phyloP scores from a whole-genome alignment of 805 yeast species.

The Huiozyma sinensis region DNA sequence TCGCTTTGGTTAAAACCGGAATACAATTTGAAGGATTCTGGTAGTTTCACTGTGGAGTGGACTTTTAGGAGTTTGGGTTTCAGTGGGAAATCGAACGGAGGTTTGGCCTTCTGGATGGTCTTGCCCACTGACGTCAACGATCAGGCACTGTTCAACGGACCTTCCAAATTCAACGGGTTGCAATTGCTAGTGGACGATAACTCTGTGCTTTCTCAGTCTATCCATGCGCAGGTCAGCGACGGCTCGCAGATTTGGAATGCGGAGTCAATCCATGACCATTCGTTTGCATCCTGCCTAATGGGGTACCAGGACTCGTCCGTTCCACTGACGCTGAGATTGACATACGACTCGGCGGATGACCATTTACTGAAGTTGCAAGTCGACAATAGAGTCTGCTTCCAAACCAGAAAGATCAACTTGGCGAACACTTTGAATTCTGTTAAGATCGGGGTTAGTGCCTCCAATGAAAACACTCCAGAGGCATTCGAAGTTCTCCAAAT shows the following conservation, averaged over 20 bases:
- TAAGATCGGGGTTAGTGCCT: constrained; percentile 46
- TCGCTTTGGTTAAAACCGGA: constrained; percentile 35
- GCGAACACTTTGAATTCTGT: constrained; percentile 14
- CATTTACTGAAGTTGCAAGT: constrained; percentile 48
- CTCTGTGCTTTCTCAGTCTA: constrained; percentile 37
- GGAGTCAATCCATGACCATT: constrained; percentile 22
- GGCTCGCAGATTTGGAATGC: constrained; percentile 32
- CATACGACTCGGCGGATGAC: constrained; percentile 36
- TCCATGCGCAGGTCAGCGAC: constrained; percentile 53
- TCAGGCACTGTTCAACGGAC: constrained; percentile 42
- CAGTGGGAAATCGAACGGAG: constrained; percentile 38
- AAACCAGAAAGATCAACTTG: constrained; percentile 45
- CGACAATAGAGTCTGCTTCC: constrained; percentile 63
- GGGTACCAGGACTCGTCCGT: constrained; percentile 58
- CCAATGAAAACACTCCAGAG: constrained; percentile 39
- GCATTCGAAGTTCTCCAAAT: constrained; percentile 55
- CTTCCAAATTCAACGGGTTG: constrained; percentile 51
- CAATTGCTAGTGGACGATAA: constrained; percentile 49
- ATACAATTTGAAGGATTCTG: constrained; percentile 15
- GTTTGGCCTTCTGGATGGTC: constrained; percentile 49
- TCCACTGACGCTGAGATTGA: constrained; percentile 55
- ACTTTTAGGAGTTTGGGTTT: constrained; percentile 54
- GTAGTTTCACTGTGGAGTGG: constrained; percentile 48
- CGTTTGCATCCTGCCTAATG: constrained; percentile 47
- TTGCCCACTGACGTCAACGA: constrained; percentile 20